Conservation (phyloP, 176 grass and related monocot genomes). For the Neostapfia colusana region DNA sequence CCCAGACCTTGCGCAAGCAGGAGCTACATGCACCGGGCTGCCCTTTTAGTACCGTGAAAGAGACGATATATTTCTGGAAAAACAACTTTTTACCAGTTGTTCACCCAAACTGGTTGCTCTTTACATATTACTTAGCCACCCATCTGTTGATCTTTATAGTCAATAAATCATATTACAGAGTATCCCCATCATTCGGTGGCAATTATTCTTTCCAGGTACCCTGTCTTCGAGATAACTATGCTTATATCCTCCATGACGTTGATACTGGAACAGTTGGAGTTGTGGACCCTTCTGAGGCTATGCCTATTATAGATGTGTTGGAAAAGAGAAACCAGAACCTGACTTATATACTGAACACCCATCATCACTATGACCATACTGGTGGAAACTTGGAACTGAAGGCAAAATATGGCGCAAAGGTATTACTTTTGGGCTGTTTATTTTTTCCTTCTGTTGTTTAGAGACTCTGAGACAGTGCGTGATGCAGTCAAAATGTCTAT, state of each 20-base stretch:
- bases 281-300: constrained; percentile 94
- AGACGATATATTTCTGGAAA: not conserved
- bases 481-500: constrained; percentile 24
- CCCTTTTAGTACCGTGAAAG: not conserved
- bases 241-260: constrained; percentile 90
- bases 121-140: not conserved
- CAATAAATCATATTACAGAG: not conserved
- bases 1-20: too few species aligned
- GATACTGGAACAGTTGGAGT: constrained; percentile 98
- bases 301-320: constrained; percentile 79
- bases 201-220: constrained; percentile 62
- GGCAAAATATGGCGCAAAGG: constrained; percentile 98
- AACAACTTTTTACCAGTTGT: not conserved
- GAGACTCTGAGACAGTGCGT: too few species aligned
- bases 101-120: not conserved
- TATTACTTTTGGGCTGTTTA: constrained; percentile 19
- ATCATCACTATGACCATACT: constrained; percentile 99
- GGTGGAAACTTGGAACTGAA: constrained; percentile 97
- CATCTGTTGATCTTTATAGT: not conserved
- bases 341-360: constrained; percentile 97
- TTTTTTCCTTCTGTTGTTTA: not conserved
- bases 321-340: constrained; percentile 95
- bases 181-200: constrained; percentile 15
- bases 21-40: too few species aligned
- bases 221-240: constrained; percentile 98